phyloP scores from a whole-genome alignment of 306 rosid species.

The Lupinus albus region DNA sequence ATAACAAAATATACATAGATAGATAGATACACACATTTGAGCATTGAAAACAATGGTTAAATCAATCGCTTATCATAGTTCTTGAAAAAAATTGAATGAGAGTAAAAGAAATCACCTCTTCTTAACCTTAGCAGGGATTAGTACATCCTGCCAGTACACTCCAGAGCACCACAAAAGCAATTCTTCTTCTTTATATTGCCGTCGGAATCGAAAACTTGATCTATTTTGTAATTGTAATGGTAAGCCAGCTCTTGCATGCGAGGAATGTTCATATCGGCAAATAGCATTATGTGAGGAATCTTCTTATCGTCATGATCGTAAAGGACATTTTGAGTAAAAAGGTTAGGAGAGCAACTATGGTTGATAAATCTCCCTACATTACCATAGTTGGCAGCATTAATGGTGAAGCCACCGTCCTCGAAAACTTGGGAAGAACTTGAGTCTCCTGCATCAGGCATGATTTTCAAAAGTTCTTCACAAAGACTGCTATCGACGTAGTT shows the following conservation, averaged over 20 bases:
- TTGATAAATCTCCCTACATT: constrained; percentile 91
- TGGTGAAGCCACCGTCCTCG: constrained; percentile 68
- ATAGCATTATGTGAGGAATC: constrained; percentile 90
- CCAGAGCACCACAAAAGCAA: constrained; percentile 79
- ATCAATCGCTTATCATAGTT: background rate
- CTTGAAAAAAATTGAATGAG: background rate
- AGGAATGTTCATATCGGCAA: constrained; percentile 90
- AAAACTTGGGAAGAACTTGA: constrained; percentile 51
- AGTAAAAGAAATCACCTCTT: constrained; percentile 1
- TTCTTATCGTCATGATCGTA: constrained; percentile 80
- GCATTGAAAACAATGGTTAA: background rate
- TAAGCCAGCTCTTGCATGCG: constrained; percentile 82
- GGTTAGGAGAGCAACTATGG: constrained; percentile 93
- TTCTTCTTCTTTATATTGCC: constrained; percentile 80
- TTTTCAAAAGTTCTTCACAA: constrained; percentile 69
- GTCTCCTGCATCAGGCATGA: constrained; percentile 58
- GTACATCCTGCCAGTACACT: constrained; percentile 86
- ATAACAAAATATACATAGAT: background rate
- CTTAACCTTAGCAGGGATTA: constrained; percentile 43
- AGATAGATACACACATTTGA: background rate
- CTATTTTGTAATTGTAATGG: constrained; percentile 79
- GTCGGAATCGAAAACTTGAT: constrained; percentile 70
- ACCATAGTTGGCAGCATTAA: constrained; percentile 76
- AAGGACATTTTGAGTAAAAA: constrained; percentile 85
- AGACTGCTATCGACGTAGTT: constrained; percentile 56